Base-by-base conservation (phyloP, 306 rosid species). In the Corylus americana region DNA sequence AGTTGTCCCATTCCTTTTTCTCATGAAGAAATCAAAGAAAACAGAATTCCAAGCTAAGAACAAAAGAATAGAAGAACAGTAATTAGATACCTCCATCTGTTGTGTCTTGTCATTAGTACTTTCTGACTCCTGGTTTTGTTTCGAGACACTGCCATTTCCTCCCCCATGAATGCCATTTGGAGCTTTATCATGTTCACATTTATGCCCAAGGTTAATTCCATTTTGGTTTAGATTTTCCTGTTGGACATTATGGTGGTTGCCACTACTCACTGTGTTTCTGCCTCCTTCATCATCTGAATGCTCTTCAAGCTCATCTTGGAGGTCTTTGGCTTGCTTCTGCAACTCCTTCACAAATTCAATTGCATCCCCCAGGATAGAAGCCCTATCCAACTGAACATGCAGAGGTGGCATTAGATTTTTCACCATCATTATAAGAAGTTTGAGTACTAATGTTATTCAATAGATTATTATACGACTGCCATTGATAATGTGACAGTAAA, bases 321-420 rank as follows among this genome's bases (percentile, higher is more conserved):
- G 90, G 13, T 95, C 98, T 51, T 91, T 93, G 74, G 55, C 93
- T 85, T 95, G 93, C 79, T 87, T 84, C 84, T 90, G 86, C 86
- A 93, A 80, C 72, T 95, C 96, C 88, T 88, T 87, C 59, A 92
- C 96, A 68, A 42, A 91, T 77, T 93, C 96, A 77, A 95, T 93
- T 5, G 98, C 97, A 69, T 95, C 99, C 72, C 94, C 98, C 2
- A 94, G 94, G 62, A 95, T 93, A 0, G 99, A 87, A 1, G 99
- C 99, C 58, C 89, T 95, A 74, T 95, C 99, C 66, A 95, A 81
- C 92, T 89, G 83, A 59, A 75, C 61, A 77, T 64, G 70, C 75
- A 70, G 49, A 73, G 7, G 57, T 59, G 44, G 27, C 67, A 59
- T 80, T 61, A 63, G 54, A 42, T 10, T 39, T 64, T 68, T 7